Conservation (phyloP, 345 rosid genomes). For the Acer yangbiense region DNA sequence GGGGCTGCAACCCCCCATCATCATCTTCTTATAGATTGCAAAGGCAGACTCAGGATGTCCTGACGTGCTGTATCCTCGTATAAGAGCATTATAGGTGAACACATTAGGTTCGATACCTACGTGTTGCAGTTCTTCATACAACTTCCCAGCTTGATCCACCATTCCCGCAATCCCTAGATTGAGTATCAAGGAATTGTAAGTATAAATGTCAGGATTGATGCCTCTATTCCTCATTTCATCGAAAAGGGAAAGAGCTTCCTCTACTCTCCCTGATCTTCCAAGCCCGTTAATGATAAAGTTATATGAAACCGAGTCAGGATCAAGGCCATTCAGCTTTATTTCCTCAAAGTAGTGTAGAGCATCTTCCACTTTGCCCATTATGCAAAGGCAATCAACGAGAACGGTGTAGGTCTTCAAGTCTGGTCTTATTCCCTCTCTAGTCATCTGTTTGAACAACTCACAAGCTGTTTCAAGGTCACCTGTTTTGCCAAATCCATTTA, state of each 20-base stretch:
- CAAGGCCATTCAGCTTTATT: slow-evolving; percentile 60
- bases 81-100: slow-evolving; percentile 83
- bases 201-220: slow-evolving; percentile 71
- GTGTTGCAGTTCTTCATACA: slow-evolving; percentile 60
- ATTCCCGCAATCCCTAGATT: slow-evolving; percentile 62
- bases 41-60: slow-evolving; percentile 73
- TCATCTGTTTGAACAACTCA: slow-evolving; percentile 69
- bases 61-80: slow-evolving; percentile 69
- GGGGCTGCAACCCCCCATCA: slow-evolving; percentile 80
- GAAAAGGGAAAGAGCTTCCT: slow-evolving; percentile 67
- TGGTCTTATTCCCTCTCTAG: slow-evolving; percentile 78
- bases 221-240: slow-evolving; percentile 68
- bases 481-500: slow-evolving; percentile 80
- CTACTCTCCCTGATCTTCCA: slow-evolving; percentile 61
- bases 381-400: slow-evolving; percentile 73
- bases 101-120: slow-evolving; percentile 80
- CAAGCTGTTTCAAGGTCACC: slow-evolving; percentile 72
- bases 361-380: slow-evolving; percentile 73
- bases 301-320: slow-evolving; percentile 69
- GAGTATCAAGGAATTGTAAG: slow-evolving; percentile 78
- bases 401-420: slow-evolving; percentile 87
- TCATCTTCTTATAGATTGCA: slow-evolving; percentile 75
- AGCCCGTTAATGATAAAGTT: slow-evolving; percentile 80
- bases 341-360: slow-evolving; percentile 67
- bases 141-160: slow-evolving; percentile 66